These are phyloP conservation scores for Pharnaceum exiguum DNA, from an alignment of 148 eudicot species.

Conservation along the genomic window DNA sequence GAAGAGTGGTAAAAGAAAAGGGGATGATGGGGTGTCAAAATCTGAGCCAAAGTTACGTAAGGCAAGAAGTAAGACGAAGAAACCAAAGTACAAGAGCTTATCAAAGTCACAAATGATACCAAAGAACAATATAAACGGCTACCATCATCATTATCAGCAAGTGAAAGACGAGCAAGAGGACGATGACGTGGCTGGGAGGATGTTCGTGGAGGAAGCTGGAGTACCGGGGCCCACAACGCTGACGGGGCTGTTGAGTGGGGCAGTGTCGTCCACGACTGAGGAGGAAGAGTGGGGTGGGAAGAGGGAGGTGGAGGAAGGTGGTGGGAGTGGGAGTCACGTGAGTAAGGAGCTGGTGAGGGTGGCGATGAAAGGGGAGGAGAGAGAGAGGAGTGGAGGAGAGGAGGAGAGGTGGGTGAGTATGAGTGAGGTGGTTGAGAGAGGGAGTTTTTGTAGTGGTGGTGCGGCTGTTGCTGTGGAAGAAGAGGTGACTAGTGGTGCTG, in stretches of 20 bases:
- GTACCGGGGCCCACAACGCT: background rate
- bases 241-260: background rate
- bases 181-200: background rate
- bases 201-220: background rate
- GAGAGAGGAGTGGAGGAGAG: background rate
- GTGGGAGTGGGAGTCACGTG: background rate
- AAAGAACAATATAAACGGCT: background rate
- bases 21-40: background rate
- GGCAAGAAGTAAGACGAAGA: background rate
- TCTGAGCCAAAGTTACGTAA: background rate
- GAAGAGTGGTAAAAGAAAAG: background rate
- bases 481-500: background rate
- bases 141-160: background rate
- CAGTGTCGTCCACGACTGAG: background rate
- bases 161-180: background rate
- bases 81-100: background rate
- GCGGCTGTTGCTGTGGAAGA: background rate
- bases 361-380: slow-evolving; percentile 1
- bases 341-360: background rate
- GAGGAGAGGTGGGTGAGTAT: slow-evolving; percentile 11
- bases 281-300: background rate
- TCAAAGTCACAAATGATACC: background rate
- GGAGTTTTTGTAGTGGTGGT: no score
- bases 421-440: background rate
- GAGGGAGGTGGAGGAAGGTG: background rate